Conservation (phyloP, 2,329 filamentous ascomycete species). For the Mariannaea sp. region DNA sequence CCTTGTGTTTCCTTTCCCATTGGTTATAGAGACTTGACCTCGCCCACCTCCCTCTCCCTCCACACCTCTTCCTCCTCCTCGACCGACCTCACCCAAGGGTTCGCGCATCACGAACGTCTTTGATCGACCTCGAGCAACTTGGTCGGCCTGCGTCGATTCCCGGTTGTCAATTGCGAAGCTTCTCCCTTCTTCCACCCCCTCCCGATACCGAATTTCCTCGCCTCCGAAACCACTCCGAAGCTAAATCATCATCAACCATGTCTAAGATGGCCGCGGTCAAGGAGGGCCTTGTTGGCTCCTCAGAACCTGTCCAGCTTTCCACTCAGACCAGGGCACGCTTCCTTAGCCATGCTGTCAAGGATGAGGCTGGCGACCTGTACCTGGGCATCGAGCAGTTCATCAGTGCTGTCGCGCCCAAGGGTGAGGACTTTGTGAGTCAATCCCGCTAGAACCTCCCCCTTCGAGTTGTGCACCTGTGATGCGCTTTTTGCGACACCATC, state of each 20-base stretch:
- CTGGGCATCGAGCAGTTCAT: conserved; percentile 90
- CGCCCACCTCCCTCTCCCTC: conserved; percentile 12
- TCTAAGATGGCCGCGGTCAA: conserved; percentile 59
- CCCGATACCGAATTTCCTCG: conserved; percentile 19
- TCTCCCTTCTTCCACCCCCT: conserved; percentile 15
- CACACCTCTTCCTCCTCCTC: too few relatives aligned
- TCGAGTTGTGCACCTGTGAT: neutral
- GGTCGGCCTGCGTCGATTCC: conserved; percentile 5
- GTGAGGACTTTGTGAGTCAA: conserved; percentile 86
- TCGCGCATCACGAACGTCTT: conserved; percentile 14
- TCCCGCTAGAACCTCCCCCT: neutral
- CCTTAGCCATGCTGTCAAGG: conserved; percentile 73
- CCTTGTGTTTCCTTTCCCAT: conserved; percentile 19
- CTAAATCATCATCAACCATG: conserved; percentile 40
- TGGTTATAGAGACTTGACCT: conserved; percentile 24
- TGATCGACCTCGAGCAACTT: conserved; percentile 13
- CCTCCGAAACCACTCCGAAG: conserved; percentile 23
- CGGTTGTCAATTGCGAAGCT: conserved; percentile 30
- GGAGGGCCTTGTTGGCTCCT: conserved; percentile 73
- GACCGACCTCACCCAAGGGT: conserved; percentile 16
- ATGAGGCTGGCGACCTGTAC: conserved; percentile 76
- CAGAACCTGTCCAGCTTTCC: conserved; percentile 66
- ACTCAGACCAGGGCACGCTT: conserved; percentile 78
- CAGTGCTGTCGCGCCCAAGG: conserved; percentile 81
- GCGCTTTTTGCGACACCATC: neutral